phyloP scores from a whole-genome alignment of 305 asterid species.

The Lippia alba region DNA sequence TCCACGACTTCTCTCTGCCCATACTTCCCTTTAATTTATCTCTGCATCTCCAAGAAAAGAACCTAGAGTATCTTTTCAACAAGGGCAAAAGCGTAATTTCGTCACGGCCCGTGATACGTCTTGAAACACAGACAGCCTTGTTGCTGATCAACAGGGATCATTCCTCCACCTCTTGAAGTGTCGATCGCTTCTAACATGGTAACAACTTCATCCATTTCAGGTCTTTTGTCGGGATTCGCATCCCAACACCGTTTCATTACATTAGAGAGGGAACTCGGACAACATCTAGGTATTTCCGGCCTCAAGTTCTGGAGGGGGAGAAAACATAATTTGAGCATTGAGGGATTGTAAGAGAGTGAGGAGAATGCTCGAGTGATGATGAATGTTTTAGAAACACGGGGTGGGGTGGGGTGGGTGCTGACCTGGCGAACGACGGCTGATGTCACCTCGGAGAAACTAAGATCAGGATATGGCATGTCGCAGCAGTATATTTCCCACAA shows the following conservation, averaged over 20 bases:
- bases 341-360: neutral
- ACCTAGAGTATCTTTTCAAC: conserved; percentile 25
- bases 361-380: neutral
- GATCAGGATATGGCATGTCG: conserved; percentile 48
- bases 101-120: conserved; percentile 70
- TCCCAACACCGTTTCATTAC: conserved; percentile 87
- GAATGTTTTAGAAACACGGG: neutral
- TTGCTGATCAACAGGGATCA: conserved; percentile 76
- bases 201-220: conserved; percentile 80
- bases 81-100: neutral
- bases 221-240: conserved; percentile 71
- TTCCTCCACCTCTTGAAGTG: conserved; percentile 81
- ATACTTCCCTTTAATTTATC: conserved; percentile 38
- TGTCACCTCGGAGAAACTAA: conserved; percentile 83
- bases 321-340: neutral
- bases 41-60: conserved; percentile 29
- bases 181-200: conserved; percentile 70
- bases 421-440: conserved; percentile 94
- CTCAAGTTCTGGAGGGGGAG: conserved; percentile 57
- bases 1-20: conserved; percentile 31
- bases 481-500: conserved; percentile 73
- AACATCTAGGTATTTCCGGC: conserved; percentile 81
- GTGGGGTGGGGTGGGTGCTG: neutral
- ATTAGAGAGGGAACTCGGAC: conserved; percentile 67
- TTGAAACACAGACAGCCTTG: conserved; percentile 67